These are phyloP conservation scores for Celoporthe dispersa DNA, from an alignment of 2,329 filamentous ascomycete species.

Conservation along the genomic window DNA sequence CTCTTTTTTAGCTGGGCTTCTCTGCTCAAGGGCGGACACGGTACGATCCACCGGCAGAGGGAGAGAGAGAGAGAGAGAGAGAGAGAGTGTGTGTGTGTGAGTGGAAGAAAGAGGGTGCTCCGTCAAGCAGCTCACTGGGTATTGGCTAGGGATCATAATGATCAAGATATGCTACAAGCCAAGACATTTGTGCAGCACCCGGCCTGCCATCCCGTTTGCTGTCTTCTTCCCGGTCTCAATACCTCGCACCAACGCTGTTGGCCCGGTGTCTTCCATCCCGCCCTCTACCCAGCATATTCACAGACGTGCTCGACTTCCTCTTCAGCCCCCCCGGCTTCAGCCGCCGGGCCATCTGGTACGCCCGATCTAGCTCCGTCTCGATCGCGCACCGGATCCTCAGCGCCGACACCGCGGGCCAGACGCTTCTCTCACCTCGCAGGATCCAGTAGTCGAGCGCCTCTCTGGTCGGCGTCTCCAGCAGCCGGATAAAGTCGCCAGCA, in stretches of 20 bases:
- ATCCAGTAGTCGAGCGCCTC: slow-evolving; percentile 86
- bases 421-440: slow-evolving; percentile 78
- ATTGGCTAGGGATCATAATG: not conserved
- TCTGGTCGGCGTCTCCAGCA: slow-evolving; percentile 82
- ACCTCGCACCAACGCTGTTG: slow-evolving; percentile 31
- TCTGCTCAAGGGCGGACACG: no score
- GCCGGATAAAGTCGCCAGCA: slow-evolving; percentile 71
- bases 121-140: not conserved
- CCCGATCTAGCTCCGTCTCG: slow-evolving; percentile 84
- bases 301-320: slow-evolving; percentile 46
- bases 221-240: not conserved
- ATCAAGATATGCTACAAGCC: not conserved
- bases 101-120: not conserved
- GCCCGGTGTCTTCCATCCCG: slow-evolving; percentile 31
- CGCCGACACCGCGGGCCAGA: slow-evolving; percentile 88
- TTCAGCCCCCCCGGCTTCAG: slow-evolving; percentile 57
- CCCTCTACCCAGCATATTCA: slow-evolving; percentile 29
- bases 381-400: slow-evolving; percentile 81
- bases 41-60: no score
- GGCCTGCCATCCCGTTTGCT: not conserved
- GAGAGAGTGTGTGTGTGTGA: no score
- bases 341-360: slow-evolving; percentile 79
- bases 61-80: no score
- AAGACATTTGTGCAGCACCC: not conserved
- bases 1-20: no score